Percentiles rank a stretch among this genome's conserved stretches.
These are phyloP conservation scores for Podospora appendiculata DNA, from an alignment of 495 filamentous ascomycete species.

Conservation along the genomic window DNA sequence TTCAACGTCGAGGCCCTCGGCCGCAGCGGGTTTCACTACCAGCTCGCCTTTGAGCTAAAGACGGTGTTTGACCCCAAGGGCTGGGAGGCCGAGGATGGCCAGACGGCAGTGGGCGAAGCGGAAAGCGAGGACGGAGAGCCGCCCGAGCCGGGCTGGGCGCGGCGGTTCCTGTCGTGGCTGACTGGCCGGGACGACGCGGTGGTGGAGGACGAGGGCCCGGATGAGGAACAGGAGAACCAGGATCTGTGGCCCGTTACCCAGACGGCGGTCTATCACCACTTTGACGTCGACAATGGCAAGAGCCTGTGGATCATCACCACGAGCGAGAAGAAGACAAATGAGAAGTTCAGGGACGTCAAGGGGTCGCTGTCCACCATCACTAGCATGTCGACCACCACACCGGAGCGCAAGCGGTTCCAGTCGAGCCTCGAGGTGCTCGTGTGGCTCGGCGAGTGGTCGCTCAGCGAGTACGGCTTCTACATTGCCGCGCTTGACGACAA, in stretches of 20 bases:
- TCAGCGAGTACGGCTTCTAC: conserved; percentile 3
- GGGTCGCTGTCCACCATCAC: not conserved
- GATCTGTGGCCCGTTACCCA: not conserved
- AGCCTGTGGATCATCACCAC: conserved; percentile 5
- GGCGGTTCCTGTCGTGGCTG: not conserved
- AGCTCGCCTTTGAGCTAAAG: conserved; percentile 6
- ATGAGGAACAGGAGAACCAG: not conserved
- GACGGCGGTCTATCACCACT: conserved; percentile 5
- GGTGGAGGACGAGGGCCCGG: not conserved
- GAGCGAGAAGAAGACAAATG: not conserved
- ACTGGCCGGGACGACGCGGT: too few relatives aligned
- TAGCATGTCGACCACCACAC: not conserved
- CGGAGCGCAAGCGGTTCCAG: not conserved
- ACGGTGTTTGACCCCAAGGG: not conserved
- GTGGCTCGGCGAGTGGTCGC: conserved; percentile 3
- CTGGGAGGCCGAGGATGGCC: too few relatives aligned
- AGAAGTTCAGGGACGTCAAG: not conserved
- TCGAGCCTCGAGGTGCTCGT: not conserved
- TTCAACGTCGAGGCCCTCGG: not conserved
- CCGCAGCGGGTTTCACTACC: conserved; percentile 8
- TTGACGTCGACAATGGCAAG: conserved; percentile 5
- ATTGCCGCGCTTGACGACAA: conserved; percentile 1
- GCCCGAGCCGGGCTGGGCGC: not conserved
- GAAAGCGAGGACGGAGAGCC: not conserved
- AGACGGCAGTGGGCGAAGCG: not conserved